Base-by-base conservation (phyloP, 768 basidiomycete genomes). In the Boletus subparvulus region DNA sequence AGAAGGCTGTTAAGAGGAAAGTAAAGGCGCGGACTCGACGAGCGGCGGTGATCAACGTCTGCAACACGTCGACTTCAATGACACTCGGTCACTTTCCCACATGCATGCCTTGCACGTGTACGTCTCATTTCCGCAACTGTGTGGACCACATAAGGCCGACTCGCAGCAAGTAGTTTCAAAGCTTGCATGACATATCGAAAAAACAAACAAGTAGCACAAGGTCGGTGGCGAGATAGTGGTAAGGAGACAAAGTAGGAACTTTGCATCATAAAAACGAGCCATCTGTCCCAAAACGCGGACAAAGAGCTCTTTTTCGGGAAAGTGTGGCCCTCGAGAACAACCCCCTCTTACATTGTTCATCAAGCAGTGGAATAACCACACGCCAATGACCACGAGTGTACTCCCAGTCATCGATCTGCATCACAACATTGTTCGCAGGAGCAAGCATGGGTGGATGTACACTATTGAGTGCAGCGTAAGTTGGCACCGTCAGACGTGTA, bases 271-370 rank as follows among this genome's bases (percentile, higher is more conserved):
- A 32, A 43, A 32, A 41, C 43, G 24, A 57, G 49, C 33, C 43
- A 26, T 28, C 33, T 10, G 45, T 51, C 30, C 24, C 36, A 30
- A 24, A 49, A 8, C 19, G 14, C 14, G 28, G n/a, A n/a, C 42
- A 42, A 26, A 50, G 59, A 7, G 14, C 12, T 32, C 54, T 47
- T 24, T 60, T 43, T 41, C 58, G 52, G 21, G 50, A 13, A 28
- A 21, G 30, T 4, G 30, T 50, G 33, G 43, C 42, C 50, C 65
- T 67, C 36, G 82, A 80, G 60, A 74, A 82, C 65, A 80, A 63
- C 21, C 79, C 79, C 35, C 65, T 72, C 57, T 58, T 64, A 47
- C 68, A 65, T 66, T 85, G 83, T 61, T 84, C 79, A 49, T 75
- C 73, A 14, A 79, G 65, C 8, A 72, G 72, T 9, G 81, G 80